These are phyloP conservation scores for Carpinus viminea DNA, from an alignment of 306 rosid genomes.

Conservation along the genomic window DNA sequence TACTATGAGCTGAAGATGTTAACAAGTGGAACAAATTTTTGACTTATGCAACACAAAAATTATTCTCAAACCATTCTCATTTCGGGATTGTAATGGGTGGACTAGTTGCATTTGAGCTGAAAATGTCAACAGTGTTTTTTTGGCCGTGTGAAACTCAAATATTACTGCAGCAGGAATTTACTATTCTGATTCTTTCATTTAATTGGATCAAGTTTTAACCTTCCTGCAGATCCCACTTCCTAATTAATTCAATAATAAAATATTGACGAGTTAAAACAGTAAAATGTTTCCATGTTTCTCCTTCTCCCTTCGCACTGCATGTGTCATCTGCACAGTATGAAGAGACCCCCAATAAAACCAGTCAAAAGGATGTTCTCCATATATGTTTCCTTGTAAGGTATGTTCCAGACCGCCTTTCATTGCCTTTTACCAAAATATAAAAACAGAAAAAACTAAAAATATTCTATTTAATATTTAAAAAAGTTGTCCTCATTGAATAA, in stretches of 20 bases:
- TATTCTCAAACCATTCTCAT: too few relatives aligned
- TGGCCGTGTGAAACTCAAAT: too few relatives aligned
- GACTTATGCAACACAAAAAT: too few relatives aligned
- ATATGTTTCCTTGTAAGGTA: conserved; percentile 9
- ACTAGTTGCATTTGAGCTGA: too few relatives aligned
- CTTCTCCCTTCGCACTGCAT: too few relatives aligned
- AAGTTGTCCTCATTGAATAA: not conserved
- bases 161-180: too few relatives aligned
- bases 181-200: too few relatives aligned
- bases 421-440: not conserved
- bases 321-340: not conserved
- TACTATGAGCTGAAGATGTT: not conserved
- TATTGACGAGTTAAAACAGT: too few relatives aligned
- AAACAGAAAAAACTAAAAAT: not conserved
- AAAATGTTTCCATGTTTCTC: not conserved
- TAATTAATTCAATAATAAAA: not conserved
- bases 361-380: not conserved
- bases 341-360: not conserved
- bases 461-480: too few relatives aligned
- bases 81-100: too few relatives aligned
- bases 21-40: too few relatives aligned
- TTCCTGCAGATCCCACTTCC: not conserved
- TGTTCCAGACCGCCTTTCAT: not conserved
- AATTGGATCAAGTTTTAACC: not conserved
- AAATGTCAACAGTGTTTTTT: too few relatives aligned